Evolutionary conservation across 2,329 filamentous ascomycete species (phyloP), one percentile per base, ranked within the genome.

Genomic region (Fusarium metavorans): DNA sequence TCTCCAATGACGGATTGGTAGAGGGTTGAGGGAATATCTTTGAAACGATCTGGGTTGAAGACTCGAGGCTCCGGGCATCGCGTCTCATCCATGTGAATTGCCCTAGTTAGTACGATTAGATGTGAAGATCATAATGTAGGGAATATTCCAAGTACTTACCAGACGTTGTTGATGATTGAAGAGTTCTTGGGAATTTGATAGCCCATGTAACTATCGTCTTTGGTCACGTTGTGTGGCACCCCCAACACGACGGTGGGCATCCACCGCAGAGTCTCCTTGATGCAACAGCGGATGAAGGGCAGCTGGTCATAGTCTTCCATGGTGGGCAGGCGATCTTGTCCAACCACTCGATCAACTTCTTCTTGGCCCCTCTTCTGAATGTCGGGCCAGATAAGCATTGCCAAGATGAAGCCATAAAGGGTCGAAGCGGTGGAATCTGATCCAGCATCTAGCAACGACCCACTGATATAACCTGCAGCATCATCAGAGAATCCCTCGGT

Each of bases 301-400:
- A 48, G 14, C 20, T 25, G 20, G 4, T 48, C 43, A 25, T 25
- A 48, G 13, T 48, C 43, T 48, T 48, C 43, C 7, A 48, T 48
- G 20, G 13, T 48, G 20, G 43, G 43, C 4, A 48, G 13, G 4
- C 20, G 43, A 48, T 48, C 43, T 48, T 2, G 43, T 0, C 43
- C 43, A 2, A 48, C 43, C 2, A 48, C 20, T 1, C 20, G 20
- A 10, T 48, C 20, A 48, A 48, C 43, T 16, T 48, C 43, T 48
- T 48, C 43, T 1, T 48, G 43, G 14, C 43, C 43, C 3, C 43
- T 48, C 43, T 10, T 48, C 20, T 48, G 43, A 25, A 48, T 2
- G 2, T 48, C 20, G 4, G 43, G 43, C 43, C 43, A 25, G 1
- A 86, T 72, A 0, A 83, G 73, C 86, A 89, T 87, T 7, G 88